Evolutionary conservation across 768 basidiomycete species (phyloP).

Genomic region (Lactifluus subvellereus): DNA sequence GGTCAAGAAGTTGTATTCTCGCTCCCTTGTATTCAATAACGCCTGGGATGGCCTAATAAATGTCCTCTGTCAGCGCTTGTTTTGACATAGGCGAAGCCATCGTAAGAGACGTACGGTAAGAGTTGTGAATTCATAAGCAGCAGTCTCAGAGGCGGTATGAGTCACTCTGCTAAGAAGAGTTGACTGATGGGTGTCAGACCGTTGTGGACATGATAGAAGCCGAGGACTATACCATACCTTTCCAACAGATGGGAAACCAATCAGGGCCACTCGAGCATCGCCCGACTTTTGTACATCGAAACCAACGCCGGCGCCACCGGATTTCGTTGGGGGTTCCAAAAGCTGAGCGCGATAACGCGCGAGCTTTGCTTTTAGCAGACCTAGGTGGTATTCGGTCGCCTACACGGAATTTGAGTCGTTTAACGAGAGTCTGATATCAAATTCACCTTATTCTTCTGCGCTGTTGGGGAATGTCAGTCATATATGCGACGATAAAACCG

Average conservation of each 20-base stretch:
- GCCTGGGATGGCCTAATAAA: conserved; percentile 81
- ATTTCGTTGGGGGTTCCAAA: conserved; percentile 85
- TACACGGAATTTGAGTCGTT: conserved; percentile 29
- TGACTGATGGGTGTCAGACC: conserved; percentile 45
- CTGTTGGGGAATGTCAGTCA: conserved; percentile 34
- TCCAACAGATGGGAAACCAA: conserved; percentile 95
- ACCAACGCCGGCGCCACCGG: conserved; percentile 71
- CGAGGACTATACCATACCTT: conserved; percentile 50
- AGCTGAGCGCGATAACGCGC: conserved; percentile 93
- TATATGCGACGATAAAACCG: background rate
- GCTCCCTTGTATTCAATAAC: conserved; percentile 95
- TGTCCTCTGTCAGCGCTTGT: background rate
- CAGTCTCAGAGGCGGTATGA: conserved; percentile 81
- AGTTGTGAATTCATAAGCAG: conserved; percentile 95
- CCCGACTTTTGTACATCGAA: conserved; percentile 87
- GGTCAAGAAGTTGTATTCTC: conserved; percentile 88
- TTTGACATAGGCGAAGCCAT: background rate
- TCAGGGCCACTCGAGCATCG: conserved; percentile 86
- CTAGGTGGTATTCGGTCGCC: conserved; percentile 94
- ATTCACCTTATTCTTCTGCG: conserved; percentile 90
- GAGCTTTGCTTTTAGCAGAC: conserved; percentile 89
- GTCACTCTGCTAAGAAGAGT: conserved; percentile 90
- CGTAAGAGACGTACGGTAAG: conserved; percentile 51
- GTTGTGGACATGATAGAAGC: background rate
- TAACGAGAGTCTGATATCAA: background rate